Evolutionary conservation across 2,329 filamentous ascomycete genomes (phyloP).

Genomic region (Aureobasidium leucospermi): DNA sequence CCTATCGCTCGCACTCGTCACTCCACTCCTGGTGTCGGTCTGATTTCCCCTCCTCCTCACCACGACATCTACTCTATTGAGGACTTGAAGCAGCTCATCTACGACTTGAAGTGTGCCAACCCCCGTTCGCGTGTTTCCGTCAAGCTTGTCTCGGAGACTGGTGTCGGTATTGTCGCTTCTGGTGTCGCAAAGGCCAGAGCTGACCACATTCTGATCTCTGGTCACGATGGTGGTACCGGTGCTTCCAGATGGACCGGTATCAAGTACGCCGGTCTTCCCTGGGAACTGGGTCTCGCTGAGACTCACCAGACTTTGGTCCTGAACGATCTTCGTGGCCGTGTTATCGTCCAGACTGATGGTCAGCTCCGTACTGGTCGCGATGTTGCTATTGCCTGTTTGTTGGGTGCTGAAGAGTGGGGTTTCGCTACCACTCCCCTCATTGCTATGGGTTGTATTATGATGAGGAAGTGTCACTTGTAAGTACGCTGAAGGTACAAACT

Average conservation of each 20-base stretch:
- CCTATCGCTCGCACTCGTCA: conserved; percentile 91
- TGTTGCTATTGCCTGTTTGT: conserved; percentile 85
- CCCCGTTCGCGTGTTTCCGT: conserved; percentile 88
- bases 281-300: conserved; percentile 93
- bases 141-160: conserved; percentile 95
- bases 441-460: conserved; percentile 94
- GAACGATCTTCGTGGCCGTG: conserved; percentile 90
- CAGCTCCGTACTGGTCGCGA: conserved; percentile 89
- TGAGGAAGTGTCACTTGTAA: conserved; percentile 62
- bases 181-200: conserved; percentile 97
- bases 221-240: conserved; percentile 93
- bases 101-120: conserved; percentile 94
- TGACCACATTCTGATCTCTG: conserved; percentile 93
- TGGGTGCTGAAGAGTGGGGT: conserved; percentile 97
- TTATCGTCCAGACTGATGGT: conserved; percentile 93
- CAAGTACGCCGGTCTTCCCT: conserved; percentile 94
- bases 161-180: conserved; percentile 93
- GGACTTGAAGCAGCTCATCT: conserved; percentile 95
- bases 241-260: conserved; percentile 97
- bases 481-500: not conserved
- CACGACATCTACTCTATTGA: conserved; percentile 99
- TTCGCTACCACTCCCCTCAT: conserved; percentile 93
- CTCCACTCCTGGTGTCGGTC: conserved; percentile 90
- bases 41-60: conserved; percentile 92
- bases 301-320: conserved; percentile 94